phyloP scores from a whole-genome alignment of 225 moss, liverwort and hornwort genomes.

The Physcomitrium patens region DNA sequence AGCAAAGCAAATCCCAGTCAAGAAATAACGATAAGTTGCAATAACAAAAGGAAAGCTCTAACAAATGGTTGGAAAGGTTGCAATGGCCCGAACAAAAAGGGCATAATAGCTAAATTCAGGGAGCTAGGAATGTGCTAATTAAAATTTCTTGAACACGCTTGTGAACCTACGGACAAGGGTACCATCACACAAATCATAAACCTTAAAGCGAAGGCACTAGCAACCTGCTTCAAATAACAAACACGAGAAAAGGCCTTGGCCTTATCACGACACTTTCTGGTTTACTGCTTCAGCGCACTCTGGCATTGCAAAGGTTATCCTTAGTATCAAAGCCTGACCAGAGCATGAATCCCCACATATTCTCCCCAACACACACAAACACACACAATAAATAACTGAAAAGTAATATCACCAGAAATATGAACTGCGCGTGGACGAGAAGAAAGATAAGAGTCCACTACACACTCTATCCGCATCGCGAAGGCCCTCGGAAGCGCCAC shows the following conservation, averaged over 20 bases:
- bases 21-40: too few relatives aligned
- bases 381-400: not conserved
- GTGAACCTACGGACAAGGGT: not conserved
- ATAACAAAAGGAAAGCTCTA: too few relatives aligned
- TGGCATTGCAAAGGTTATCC: not conserved
- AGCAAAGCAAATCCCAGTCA: too few relatives aligned
- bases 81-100: too few relatives aligned
- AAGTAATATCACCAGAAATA: not conserved
- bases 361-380: not conserved
- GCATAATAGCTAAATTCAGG: too few relatives aligned
- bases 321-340: not conserved
- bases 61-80: too few relatives aligned
- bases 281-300: not conserved
- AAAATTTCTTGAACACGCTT: too few relatives aligned
- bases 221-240: not conserved
- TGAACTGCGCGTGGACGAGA: not conserved
- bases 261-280: not conserved
- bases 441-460: not conserved
- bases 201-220: too few relatives aligned
- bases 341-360: not conserved
- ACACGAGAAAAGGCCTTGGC: not conserved
- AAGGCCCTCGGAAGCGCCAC: not conserved
- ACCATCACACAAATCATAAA: not conserved
- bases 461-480: not conserved
- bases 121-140: too few relatives aligned